phyloP scores from a whole-genome alignment of 805 yeast species.

The Helenozyma rhizophorensis region DNA sequence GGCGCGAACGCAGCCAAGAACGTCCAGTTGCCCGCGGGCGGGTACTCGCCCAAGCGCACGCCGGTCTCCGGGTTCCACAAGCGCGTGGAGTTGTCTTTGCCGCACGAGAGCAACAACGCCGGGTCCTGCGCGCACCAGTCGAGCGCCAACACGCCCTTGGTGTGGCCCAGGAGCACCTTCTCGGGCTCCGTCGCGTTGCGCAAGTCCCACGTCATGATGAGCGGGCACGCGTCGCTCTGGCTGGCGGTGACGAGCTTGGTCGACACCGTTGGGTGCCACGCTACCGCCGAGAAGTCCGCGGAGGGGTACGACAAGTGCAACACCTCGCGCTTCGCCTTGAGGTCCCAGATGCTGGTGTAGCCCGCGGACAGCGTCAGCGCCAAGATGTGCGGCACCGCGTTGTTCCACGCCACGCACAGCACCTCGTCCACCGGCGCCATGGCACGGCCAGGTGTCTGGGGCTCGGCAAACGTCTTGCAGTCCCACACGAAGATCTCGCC shows the following conservation, averaged over 20 bases:
- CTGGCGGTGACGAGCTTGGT: conserved; percentile 88
- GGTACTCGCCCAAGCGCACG: conserved; percentile 74
- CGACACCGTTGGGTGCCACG: conserved; percentile 91
- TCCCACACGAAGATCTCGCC: conserved; percentile 94
- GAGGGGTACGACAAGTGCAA: conserved; percentile 74
- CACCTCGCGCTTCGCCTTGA: conserved; percentile 82
- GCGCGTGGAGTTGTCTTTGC: conserved; percentile 82
- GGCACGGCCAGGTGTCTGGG: conserved; percentile 69
- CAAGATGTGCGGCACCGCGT: conserved; percentile 74
- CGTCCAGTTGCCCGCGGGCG: conserved; percentile 90
- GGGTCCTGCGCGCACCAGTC: conserved; percentile 93
- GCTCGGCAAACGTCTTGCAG: conserved; percentile 54
- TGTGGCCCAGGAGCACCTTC: conserved; percentile 68
- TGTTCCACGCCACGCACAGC: conserved; percentile 84
- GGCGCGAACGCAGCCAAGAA: conserved; percentile 89
- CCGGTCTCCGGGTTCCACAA: conserved; percentile 89
- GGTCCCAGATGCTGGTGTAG: conserved; percentile 90
- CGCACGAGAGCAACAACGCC: conserved; percentile 76
- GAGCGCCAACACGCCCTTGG: conserved; percentile 80
- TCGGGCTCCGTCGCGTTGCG: conserved; percentile 93
- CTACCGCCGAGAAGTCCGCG: conserved; percentile 73
- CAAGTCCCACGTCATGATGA: conserved; percentile 87
- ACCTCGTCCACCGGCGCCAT: conserved; percentile 80
- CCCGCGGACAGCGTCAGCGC: conserved; percentile 87
- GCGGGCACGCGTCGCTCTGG: conserved; percentile 73